Evolutionary conservation across 164 flowering plant species (phyloP), one percentile per base, ranked within the genome.

Genomic region (Magnolia kwangsiensis): DNA sequence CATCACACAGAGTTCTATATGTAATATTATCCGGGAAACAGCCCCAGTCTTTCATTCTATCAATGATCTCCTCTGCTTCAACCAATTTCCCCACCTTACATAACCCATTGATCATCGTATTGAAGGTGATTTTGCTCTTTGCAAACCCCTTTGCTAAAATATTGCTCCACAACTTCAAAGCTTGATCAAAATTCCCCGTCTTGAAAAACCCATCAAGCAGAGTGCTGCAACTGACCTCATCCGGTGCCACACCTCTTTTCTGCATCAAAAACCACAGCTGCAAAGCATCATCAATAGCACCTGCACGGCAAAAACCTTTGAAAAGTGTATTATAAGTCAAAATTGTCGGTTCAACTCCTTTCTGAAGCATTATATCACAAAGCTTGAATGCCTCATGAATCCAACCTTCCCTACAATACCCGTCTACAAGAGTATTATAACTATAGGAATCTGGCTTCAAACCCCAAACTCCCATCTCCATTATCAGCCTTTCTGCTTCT

Each of bases 251-350:
- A 50, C 96, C 92, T 80, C 95, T 88, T 77, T 87, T 79, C 69
- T 84, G 76, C 96, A 96, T 91, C 84, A 87, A 72, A 51, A 72
- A 70, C 97, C 97, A 93, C 63, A 93, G 89, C 55, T 78, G 71
- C 79, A 89, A 70, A 74, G 92, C 92, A 82, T 91, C 95, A 71
- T 80, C 81, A 65, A 88, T 75, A 55, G 85, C 78, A 74, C 90
- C 90, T 2, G 61, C 72, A 58, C 76, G 79, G 81, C 85, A 88
- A 21, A 95, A 81, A 63, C 98, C 95, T 81, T 93, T 95, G 21
- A 95, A 83, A 71, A 95, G 89, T 75, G 88, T 88, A 81, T 95
- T 95, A 80, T 91, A 91, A n/a, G 94, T 91, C 31, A 92, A 79
- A 75, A 80, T 84, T 76, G 87, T 83, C 3, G 89, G 92, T 76